Conservation (phyloP, 2,329 filamentous ascomycete species). For the Ophiostoma populinum region DNA sequence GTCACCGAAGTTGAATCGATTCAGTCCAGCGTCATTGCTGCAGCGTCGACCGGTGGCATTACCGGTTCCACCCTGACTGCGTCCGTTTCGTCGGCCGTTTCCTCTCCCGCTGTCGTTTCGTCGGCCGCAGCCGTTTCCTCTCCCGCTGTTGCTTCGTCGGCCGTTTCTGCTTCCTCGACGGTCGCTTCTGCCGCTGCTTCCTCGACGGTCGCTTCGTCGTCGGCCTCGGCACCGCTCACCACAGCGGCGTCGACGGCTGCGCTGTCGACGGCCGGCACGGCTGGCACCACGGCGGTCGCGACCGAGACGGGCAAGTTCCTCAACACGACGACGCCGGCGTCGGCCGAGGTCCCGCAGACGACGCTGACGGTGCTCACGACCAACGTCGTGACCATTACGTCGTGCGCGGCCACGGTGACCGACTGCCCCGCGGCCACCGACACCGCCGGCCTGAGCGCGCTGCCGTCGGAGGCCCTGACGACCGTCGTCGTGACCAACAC, state of each 20-base stretch:
- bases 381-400: constrained; percentile 20
- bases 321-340: not conserved
- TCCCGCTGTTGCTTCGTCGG: no score
- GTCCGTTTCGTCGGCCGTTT: constrained; percentile 16
- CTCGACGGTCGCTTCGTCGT: no score
- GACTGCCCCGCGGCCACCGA: constrained; percentile 17
- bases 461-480: constrained; percentile 16
- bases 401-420: constrained; percentile 13
- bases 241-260: no score
- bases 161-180: constrained; percentile 3
- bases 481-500: constrained; percentile 22
- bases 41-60: constrained; percentile 18
- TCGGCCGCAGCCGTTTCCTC: no score
- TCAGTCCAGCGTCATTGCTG: constrained; percentile 19
- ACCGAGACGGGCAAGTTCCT: not conserved
- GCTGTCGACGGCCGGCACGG: not conserved
- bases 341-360: constrained; percentile 13
- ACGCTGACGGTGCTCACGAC: constrained; percentile 23
- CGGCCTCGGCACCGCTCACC: no score
- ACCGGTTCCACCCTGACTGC: constrained; percentile 22
- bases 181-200: constrained; percentile 6
- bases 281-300: not conserved
- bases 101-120: constrained; percentile 14
- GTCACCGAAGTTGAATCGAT: constrained; percentile 22
- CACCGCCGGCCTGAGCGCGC: constrained; percentile 19